Base-by-base conservation (phyloP, 2,329 filamentous ascomycete genomes). In the Fusarium pininemorale region DNA sequence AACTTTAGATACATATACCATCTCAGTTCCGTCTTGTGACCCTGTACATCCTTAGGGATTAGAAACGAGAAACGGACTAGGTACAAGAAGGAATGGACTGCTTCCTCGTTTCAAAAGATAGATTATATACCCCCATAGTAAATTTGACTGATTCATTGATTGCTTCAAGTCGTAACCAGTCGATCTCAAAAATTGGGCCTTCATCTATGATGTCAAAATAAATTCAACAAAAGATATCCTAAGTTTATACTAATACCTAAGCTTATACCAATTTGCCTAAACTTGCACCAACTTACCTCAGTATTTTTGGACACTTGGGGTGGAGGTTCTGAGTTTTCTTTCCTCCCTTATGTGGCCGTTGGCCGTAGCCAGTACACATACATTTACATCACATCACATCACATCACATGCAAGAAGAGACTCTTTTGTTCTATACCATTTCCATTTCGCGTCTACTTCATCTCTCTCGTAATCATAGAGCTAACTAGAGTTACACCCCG, bases 401-500 rank as follows among this genome's bases (percentile, higher is more conserved):
- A 35, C 32, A 35, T 35, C 32, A 35, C 32, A 63, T 57, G 4
- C 53, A 56, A 10, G 62, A 5, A 53, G 53, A 66, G 20, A 42
- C 32, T 37, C n/a, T 48, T 14, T 62, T 68, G 56, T 75, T 80
- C 75, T 78, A 78, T 76, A 72, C 71, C 75, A 78, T 80, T 78
- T 79, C 71, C 78, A 79, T 79, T 82, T 79, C 78, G 76, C 77
- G 79, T 84, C 81, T 82, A 82, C 80, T 79, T 84, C 80, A 76
- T 83, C 80, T 77, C 80, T 80, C 76, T 84, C 80, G 78, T 84
- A 77, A 82, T 83, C 81, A 80, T 83, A 76, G 79, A 82, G 78
- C 80, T 82, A 82, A 77, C 80, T 84, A 84, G 78, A 83, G 78
- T 77, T 83, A 84, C 82, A 83, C 79, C 81, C 78, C 71, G 64